Base-by-base conservation (phyloP, 2,329 filamentous ascomycete species). In the Daldinia sp. region DNA sequence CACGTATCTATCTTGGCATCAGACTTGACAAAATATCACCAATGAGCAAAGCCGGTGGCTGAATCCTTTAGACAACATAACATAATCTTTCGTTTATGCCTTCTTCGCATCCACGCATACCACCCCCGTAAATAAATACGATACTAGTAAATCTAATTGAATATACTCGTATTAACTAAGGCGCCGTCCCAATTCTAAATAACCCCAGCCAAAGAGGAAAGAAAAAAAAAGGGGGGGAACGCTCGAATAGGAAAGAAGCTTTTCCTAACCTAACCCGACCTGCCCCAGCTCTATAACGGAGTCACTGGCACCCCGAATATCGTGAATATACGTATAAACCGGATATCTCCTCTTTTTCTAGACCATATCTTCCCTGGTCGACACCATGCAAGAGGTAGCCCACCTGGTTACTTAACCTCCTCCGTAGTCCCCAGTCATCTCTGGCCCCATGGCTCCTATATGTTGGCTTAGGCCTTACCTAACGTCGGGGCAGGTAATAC, bases 401-500 rank as follows among this genome's bases (percentile, higher is more conserved):
- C 5, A 13, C 39, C 11, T 13, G 3, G 10, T n/a, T 43, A 13
- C 21, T 25, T 8, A 8, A 41, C 17, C 15, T 13, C 13, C 39
- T 15, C 4, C 21, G 4, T 4, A 17, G 37, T 29, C 6, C 23
- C 23, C 13, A 9, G 23, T 21, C n/a, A 30, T 34, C 11, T 52
- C 9, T 15, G 34, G 11, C 17, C 15, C 25, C 23, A 15, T 37
- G 30, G 17, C 6, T 35, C 8, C 10, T 13, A 17, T 41, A 35
- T 13, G 11, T 19, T 13, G 1, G 6, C 11, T 71, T 56, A 73
- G 37, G 68, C 71, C 58, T 69, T 74, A 32, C 73, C 67, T 64
- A 80, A 71, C 10, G 73, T 70, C 29, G 78, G 60, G 43, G 74
- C 72, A 21, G 83, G 80, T 43, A 90, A 73, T 51, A 90, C 75